Evolutionary conservation across 139 green algal species (phyloP).

Genomic region (Chlamydomonas schloesseri): DNA sequence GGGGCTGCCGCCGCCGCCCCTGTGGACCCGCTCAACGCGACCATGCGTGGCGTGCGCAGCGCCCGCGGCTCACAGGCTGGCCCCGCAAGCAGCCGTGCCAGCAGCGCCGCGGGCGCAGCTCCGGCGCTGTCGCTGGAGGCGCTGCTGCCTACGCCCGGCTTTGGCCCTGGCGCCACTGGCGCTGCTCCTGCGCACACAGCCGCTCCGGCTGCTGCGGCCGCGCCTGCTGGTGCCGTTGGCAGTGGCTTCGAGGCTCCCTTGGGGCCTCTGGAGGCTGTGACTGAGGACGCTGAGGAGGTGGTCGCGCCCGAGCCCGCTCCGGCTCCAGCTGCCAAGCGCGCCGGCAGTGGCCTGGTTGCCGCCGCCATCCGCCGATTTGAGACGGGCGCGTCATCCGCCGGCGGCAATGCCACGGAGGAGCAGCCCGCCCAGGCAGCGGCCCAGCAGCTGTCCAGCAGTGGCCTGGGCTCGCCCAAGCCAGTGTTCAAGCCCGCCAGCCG

Average conservation of each 20-base stretch:
- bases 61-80: neutral
- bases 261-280: neutral
- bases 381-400: neutral
- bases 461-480: neutral
- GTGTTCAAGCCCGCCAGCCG: neutral
- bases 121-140: neutral
- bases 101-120: neutral
- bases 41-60: neutral
- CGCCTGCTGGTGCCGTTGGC: neutral
- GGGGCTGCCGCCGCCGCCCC: neutral
- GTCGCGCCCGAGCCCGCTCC: neutral
- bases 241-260: neutral
- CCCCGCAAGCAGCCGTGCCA: neutral
- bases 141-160: neutral
- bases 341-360: conserved; percentile 10
- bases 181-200: neutral
- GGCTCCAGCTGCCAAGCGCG: neutral
- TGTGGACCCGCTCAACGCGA: neutral
- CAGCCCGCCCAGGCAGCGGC: neutral
- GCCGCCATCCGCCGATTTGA: conserved; percentile 23
- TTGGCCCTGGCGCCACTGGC: neutral
- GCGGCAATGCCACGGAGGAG: too few species aligned
- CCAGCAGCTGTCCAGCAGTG: too few species aligned
- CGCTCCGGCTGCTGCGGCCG: neutral
- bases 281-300: neutral